Percentiles rank a stretch among this genome's conserved stretches.
These are phyloP conservation scores for Parachaetomium inaequale DNA, from an alignment of 495 filamentous ascomycete genomes.

Conservation along the genomic window DNA sequence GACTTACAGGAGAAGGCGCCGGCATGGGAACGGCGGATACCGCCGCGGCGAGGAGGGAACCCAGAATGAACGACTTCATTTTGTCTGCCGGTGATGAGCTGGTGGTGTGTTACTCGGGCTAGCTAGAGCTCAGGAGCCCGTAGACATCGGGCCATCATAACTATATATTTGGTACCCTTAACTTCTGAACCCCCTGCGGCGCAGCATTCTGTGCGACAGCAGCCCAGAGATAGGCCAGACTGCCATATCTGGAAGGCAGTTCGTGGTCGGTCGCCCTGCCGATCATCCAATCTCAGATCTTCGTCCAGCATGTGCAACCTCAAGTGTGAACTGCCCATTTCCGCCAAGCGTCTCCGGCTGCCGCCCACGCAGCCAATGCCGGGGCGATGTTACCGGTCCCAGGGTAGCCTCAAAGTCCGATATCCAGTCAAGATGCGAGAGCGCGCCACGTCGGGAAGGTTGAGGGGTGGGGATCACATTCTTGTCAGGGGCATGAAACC, in stretches of 20 bases:
- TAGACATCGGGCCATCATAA: background rate
- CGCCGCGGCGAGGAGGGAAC: slow-evolving; percentile 22
- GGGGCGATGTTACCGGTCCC: slow-evolving; percentile 12
- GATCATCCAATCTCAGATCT: background rate
- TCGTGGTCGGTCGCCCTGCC: background rate
- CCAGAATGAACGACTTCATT: slow-evolving; percentile 29
- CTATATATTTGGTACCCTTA: background rate
- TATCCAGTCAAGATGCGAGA: slow-evolving; percentile 15
- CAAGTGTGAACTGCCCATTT: background rate
- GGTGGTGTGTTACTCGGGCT: too few relatives aligned
- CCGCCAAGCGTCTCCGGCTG: slow-evolving; percentile 7
- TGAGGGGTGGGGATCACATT: background rate
- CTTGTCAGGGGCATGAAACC: slow-evolving; percentile 14
- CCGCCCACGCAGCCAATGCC: slow-evolving; percentile 19
- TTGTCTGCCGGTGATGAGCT: background rate
- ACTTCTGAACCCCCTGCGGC: background rate
- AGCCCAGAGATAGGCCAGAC: background rate
- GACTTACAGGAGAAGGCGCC: slow-evolving; percentile 34
- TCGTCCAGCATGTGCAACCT: background rate
- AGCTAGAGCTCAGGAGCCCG: background rate
- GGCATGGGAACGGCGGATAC: slow-evolving; percentile 32
- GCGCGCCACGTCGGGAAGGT: slow-evolving; percentile 21
- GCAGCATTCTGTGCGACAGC: background rate
- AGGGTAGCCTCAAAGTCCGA: background rate
- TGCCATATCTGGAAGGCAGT: slow-evolving; percentile 11